Evolutionary conservation across 1,139 yeast species (phyloP).

Genomic region (Suhomyces atakaporum): DNA sequence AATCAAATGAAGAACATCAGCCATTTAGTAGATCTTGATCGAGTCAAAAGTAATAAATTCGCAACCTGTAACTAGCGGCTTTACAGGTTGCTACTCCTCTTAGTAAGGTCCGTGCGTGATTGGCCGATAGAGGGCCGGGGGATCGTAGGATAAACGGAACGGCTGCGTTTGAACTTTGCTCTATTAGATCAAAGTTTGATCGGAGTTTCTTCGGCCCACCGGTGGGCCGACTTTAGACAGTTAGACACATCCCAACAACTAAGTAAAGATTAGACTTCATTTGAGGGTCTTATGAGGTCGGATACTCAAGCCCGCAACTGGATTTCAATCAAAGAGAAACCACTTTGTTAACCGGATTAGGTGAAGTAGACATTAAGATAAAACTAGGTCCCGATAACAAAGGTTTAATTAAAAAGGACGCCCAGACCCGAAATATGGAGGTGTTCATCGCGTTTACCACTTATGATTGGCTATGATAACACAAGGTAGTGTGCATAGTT

Average conservation of each 20-base stretch:
- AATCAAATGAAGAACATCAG: no score
- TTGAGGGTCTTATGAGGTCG: background rate
- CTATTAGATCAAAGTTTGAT: background rate
- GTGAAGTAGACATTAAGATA: no score
- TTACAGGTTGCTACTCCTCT: background rate
- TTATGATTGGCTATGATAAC: slow-evolving; percentile 14
- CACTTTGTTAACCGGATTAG: background rate
- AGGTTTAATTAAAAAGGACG: slow-evolving; percentile 1
- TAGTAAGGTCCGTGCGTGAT: slow-evolving; percentile 1
- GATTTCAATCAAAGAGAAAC: background rate
- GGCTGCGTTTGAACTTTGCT: background rate
- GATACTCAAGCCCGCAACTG: background rate
- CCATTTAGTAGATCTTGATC: background rate
- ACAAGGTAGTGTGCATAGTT: background rate
- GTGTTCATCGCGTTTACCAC: no score
- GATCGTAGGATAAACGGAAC: slow-evolving; percentile 7
- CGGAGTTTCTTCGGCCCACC: background rate
- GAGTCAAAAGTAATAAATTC: background rate
- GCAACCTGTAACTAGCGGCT: background rate
- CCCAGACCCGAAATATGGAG: slow-evolving; percentile 1
- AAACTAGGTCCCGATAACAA: background rate
- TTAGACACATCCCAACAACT: no score
- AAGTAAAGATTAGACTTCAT: no score
- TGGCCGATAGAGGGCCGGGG: slow-evolving; percentile 4
- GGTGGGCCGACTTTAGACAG: background rate